Percentiles rank a stretch among this genome's conserved stretches.
Conservation (phyloP, 768 basidiomycete species). For the Tulasnella sp. region DNA sequence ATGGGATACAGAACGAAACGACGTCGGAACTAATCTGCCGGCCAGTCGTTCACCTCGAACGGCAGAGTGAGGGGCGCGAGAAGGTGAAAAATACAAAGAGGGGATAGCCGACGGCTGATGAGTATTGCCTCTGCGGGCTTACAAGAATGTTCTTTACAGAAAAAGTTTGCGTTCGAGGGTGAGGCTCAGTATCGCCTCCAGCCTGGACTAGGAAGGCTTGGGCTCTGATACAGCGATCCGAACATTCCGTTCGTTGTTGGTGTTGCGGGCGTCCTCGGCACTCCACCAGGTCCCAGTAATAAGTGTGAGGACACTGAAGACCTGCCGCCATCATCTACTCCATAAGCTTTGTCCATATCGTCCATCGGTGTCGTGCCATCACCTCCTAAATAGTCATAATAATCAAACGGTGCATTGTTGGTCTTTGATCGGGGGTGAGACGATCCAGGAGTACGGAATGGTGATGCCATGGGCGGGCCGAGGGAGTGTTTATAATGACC, state of each 20-base stretch:
- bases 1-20: too few relatives aligned
- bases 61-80: too few relatives aligned
- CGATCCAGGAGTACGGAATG: slow-evolving; percentile 5
- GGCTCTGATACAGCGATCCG: slow-evolving; percentile 64
- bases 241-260: slow-evolving; percentile 44
- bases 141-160: too few relatives aligned
- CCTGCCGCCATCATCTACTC: neutral
- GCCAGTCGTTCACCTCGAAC: too few relatives aligned
- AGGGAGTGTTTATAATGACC: slow-evolving; percentile 58
- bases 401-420: slow-evolving; percentile 1
- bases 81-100: slow-evolving; percentile 42
- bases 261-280: slow-evolving; percentile 11
- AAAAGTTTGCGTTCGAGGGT: too few relatives aligned
- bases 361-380: neutral
- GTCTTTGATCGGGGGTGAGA: neutral
- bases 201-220: slow-evolving; percentile 33
- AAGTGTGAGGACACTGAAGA: neutral
- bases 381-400: slow-evolving; percentile 8
- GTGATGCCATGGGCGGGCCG: slow-evolving; percentile 43
- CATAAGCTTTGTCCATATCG: slow-evolving; percentile 2
- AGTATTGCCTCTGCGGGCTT: neutral
- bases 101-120: slow-evolving; percentile 44
- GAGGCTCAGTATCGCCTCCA: slow-evolving; percentile 12
- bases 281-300: neutral
- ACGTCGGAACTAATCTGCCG: too few relatives aligned